A percentile compares a stretch with the other conserved stretches of the same genome.
These are phyloP conservation scores for Grigorovia transvaalensis DNA, from an alignment of 805 yeast genomes.

Conservation along the genomic window DNA sequence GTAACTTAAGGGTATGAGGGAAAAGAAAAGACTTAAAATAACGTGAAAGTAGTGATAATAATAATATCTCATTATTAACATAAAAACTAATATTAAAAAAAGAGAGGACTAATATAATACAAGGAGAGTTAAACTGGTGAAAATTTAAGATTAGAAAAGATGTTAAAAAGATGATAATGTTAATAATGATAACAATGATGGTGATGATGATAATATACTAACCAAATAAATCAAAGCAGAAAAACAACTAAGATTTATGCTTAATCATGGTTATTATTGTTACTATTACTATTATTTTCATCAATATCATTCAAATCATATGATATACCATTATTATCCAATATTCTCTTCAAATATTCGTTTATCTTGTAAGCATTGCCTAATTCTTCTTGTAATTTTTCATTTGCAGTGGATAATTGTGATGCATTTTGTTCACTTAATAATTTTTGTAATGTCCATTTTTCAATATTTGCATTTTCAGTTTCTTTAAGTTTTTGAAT, in stretches of 20 bases:
- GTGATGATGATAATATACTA: neutral
- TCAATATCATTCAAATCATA: constrained; percentile 2
- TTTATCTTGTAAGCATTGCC: constrained; percentile 88
- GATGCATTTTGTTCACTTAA: constrained; percentile 84
- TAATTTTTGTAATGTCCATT: constrained; percentile 90
- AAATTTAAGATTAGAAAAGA: neutral
- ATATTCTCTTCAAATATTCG: constrained; percentile 65
- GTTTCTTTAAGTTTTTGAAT: constrained; percentile 83
- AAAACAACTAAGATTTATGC: neutral
- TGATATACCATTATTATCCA: constrained; percentile 7
- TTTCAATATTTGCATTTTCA: constrained; percentile 81
- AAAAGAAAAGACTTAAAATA: too few relatives aligned
- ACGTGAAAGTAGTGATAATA: too few relatives aligned
- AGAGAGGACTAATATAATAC: neutral
- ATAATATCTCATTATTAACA: neutral
- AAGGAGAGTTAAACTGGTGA: neutral
- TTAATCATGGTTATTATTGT: neutral
- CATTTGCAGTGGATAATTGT: constrained; percentile 77
- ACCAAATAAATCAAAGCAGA: too few relatives aligned
- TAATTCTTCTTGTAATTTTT: constrained; percentile 75
- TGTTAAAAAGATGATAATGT: neutral
- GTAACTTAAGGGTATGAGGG: too few relatives aligned
- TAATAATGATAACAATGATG: too few relatives aligned
- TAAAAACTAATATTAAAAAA: neutral
- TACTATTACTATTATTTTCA: neutral